Conservation (phyloP, 1,139 yeast genomes). For the Sugiyamaella xylanicola region DNA sequence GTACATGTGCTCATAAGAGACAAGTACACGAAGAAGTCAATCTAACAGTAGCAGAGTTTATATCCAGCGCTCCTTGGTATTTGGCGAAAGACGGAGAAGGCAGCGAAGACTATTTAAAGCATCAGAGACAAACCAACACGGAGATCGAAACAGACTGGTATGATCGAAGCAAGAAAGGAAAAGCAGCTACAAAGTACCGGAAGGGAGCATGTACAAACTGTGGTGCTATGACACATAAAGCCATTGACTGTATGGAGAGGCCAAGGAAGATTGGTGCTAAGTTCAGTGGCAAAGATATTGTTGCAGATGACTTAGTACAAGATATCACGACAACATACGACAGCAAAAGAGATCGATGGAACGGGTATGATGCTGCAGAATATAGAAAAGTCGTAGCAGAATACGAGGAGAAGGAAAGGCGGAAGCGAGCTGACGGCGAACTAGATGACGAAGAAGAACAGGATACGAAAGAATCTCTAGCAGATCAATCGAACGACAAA, state of each 20-base stretch:
- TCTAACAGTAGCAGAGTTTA: conserved; percentile 25
- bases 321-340: conserved; percentile 52
- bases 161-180: conserved; percentile 37
- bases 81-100: conserved; percentile 34
- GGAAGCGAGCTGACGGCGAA: conserved; percentile 40
- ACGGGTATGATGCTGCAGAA: conserved; percentile 65
- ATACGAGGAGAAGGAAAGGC: conserved; percentile 48
- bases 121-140: conserved; percentile 49
- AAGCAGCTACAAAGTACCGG: conserved; percentile 41
- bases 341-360: conserved; percentile 76
- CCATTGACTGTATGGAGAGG: conserved; percentile 54
- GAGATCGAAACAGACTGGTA: conserved; percentile 39
- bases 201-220: conserved; percentile 56
- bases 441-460: conserved; percentile 28
- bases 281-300: conserved; percentile 39
- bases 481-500: conserved; percentile 3
- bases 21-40: background rate
- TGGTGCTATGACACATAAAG: conserved; percentile 52
- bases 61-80: conserved; percentile 54
- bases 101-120: conserved; percentile 49
- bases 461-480: conserved; percentile 15
- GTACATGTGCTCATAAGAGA: no score
- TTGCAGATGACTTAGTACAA: conserved; percentile 38
- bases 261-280: conserved; percentile 49
- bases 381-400: conserved; percentile 55